A percentile compares a stretch with the other conserved stretches of the same genome.
Conservation (phyloP, 495 filamentous ascomycete genomes). For the Aspergillus baeticus region DNA sequence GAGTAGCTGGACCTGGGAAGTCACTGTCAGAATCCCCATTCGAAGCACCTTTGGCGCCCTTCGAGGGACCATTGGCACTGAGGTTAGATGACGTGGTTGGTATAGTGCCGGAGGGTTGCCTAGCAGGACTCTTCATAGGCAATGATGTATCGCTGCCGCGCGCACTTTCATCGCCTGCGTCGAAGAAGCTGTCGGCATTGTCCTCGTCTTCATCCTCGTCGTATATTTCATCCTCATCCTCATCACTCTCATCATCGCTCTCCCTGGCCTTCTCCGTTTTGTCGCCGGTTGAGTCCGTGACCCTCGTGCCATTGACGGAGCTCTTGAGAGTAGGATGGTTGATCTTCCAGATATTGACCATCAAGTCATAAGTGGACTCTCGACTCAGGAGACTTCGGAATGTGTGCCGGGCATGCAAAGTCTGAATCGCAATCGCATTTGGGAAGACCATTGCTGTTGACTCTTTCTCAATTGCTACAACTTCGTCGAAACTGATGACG, state of each 20-base stretch:
- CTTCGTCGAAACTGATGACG: conserved; percentile 97
- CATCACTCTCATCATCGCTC: conserved; percentile 56
- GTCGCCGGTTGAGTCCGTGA: conserved; percentile 78
- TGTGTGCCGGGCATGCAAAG: conserved; percentile 88
- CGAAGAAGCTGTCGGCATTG: conserved; percentile 56
- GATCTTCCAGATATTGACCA: conserved; percentile 97
- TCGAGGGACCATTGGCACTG: conserved; percentile 43
- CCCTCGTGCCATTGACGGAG: conserved; percentile 79
- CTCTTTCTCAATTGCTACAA: conserved; percentile 95
- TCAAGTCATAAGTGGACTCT: conserved; percentile 94
- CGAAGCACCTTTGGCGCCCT: conserved; percentile 48
- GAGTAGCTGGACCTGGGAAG: conserved; percentile 84
- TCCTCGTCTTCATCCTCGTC: conserved; percentile 71
- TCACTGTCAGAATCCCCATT: conserved; percentile 55
- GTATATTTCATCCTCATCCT: conserved; percentile 75
- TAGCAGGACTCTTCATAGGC: conserved; percentile 53
- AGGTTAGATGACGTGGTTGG: conserved; percentile 36
- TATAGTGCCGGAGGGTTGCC: conserved; percentile 67
- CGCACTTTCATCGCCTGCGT: conserved; percentile 58
- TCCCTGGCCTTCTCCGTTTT: conserved; percentile 84
- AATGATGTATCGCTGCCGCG: conserved; percentile 58
- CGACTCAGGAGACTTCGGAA: conserved; percentile 94
- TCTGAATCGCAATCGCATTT: conserved; percentile 96
- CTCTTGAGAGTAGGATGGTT: conserved; percentile 88
- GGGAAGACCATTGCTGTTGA: conserved; percentile 94